phyloP scores from a whole-genome alignment of 139 green algal species.

The Micractinium sp. region DNA sequence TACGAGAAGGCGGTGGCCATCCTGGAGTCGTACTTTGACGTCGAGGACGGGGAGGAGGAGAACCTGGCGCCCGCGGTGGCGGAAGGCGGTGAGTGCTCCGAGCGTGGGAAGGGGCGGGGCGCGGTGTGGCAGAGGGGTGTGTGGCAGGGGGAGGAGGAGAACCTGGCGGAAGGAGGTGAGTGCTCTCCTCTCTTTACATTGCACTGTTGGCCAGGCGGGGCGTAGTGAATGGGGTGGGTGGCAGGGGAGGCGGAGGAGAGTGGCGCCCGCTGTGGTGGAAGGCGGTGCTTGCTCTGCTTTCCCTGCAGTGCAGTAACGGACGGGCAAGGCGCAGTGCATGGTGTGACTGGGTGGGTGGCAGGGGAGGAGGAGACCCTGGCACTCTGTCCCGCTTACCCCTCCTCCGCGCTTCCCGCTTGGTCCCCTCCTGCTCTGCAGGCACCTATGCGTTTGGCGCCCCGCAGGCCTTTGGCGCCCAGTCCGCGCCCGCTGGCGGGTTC shows the following conservation, averaged over 20 bases:
- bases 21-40: slow-evolving; percentile 94
- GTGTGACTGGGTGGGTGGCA: too few relatives aligned
- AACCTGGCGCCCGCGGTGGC: slow-evolving; percentile 85
- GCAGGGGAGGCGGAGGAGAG: too few relatives aligned
- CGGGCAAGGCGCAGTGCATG: too few relatives aligned
- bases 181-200: not conserved
- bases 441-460: slow-evolving; percentile 63
- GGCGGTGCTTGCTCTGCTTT: not conserved
- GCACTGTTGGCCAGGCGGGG: not conserved
- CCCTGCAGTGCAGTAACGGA: too few relatives aligned
- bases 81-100: slow-evolving; percentile 26
- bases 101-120: not conserved
- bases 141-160: slow-evolving; percentile 97
- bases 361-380: too few relatives aligned
- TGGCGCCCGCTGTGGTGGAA: slow-evolving; percentile 59
- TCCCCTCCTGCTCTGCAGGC: slow-evolving; percentile 12
- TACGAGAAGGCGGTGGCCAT: slow-evolving; percentile 98
- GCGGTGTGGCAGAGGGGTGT: too few relatives aligned
- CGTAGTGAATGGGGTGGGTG: too few relatives aligned
- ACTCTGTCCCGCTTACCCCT: too few relatives aligned
- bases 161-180: slow-evolving; percentile 66
- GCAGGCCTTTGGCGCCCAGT: slow-evolving; percentile 33
- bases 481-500: slow-evolving; percentile 63
- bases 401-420: not conserved
- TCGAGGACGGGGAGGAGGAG: slow-evolving; percentile 97